Conservation (phyloP, 2,329 filamentous ascomycete species). For the Arachnomyces sp. region DNA sequence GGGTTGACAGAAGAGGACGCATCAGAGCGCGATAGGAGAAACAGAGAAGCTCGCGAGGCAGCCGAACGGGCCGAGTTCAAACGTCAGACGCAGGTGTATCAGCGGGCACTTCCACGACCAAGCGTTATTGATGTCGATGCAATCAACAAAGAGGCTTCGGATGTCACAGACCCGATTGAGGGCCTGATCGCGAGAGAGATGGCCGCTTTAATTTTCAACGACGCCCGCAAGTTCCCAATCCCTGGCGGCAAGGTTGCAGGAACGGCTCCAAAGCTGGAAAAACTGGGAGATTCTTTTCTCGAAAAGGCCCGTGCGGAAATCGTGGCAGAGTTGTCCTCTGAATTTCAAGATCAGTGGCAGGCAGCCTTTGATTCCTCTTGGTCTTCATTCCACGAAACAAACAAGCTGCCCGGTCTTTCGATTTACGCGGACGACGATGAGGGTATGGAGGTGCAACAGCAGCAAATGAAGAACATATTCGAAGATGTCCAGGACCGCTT, state of each 20-base stretch:
- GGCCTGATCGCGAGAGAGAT: constrained; percentile 68
- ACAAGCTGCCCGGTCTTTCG: constrained; percentile 63
- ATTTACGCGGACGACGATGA: constrained; percentile 72
- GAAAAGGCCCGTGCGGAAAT: constrained; percentile 71
- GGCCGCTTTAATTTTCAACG: constrained; percentile 71
- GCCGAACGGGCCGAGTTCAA: constrained; percentile 63
- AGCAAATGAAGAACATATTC: constrained; percentile 62
- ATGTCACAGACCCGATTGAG: constrained; percentile 57
- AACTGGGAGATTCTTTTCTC: constrained; percentile 63
- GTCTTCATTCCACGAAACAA: constrained; percentile 41
- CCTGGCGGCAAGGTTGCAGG: constrained; percentile 59
- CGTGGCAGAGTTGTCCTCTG: constrained; percentile 55
- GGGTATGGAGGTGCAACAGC: constrained; percentile 49
- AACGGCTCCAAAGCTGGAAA: constrained; percentile 51
- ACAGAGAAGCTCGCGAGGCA: constrained; percentile 56
- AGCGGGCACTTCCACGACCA: constrained; percentile 73
- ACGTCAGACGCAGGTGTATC: constrained; percentile 84
- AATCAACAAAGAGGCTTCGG: constrained; percentile 57
- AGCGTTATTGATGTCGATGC: constrained; percentile 61
- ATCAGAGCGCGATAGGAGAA: constrained; percentile 67
- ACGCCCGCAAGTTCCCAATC: constrained; percentile 68
- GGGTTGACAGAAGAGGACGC: constrained; percentile 58
- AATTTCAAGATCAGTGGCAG: constrained; percentile 43
- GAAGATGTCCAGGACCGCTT: constrained; percentile 68
- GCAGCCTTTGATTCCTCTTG: constrained; percentile 46